Conservation (phyloP, 345 rosid species). For the Zanthoxylum bungeanum region DNA sequence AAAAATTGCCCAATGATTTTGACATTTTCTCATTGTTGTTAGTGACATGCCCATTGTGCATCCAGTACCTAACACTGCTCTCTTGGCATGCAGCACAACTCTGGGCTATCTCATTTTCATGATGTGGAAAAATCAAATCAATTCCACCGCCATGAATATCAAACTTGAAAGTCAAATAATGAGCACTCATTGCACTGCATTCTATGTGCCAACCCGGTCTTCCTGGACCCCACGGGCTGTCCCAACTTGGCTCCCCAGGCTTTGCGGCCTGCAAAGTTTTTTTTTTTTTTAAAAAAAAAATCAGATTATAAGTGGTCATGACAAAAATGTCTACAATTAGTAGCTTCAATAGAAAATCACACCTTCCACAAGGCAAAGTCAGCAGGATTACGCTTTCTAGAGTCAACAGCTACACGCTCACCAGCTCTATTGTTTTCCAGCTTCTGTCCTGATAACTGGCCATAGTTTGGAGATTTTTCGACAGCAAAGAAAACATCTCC, state of each 20-base stretch:
- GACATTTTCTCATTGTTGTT: slow-evolving; percentile 83
- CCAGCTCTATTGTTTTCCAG: slow-evolving; percentile 77
- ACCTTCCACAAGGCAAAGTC: slow-evolving; percentile 99
- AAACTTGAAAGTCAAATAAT: slow-evolving; percentile 57
- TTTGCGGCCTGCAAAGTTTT: slow-evolving; percentile 66
- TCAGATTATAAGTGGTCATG: background rate
- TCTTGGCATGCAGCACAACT: slow-evolving; percentile 66
- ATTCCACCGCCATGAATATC: slow-evolving; percentile 91
- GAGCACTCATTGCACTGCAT: slow-evolving; percentile 95
- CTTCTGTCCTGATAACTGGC: slow-evolving; percentile 67
- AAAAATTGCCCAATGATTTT: slow-evolving; percentile 65
- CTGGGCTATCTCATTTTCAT: slow-evolving; percentile 88
- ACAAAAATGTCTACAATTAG: background rate
- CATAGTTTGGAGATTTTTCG: slow-evolving; percentile 71
- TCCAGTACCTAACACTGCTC: slow-evolving; percentile 60
- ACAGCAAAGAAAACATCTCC: slow-evolving; percentile 86
- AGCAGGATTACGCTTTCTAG: slow-evolving; percentile 77
- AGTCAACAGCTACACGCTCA: slow-evolving; percentile 80
- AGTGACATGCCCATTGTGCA: slow-evolving; percentile 93
- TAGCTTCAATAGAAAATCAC: slow-evolving; percentile 1
- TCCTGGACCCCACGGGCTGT: slow-evolving; percentile 89
- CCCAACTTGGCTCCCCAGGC: slow-evolving; percentile 90
- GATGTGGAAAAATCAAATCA: slow-evolving; percentile 75
- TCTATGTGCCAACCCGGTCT: slow-evolving; percentile 99
- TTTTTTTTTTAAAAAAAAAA: background rate